phyloP scores from a whole-genome alignment of 2,329 filamentous ascomycete species.

The Xylaria sp. region DNA sequence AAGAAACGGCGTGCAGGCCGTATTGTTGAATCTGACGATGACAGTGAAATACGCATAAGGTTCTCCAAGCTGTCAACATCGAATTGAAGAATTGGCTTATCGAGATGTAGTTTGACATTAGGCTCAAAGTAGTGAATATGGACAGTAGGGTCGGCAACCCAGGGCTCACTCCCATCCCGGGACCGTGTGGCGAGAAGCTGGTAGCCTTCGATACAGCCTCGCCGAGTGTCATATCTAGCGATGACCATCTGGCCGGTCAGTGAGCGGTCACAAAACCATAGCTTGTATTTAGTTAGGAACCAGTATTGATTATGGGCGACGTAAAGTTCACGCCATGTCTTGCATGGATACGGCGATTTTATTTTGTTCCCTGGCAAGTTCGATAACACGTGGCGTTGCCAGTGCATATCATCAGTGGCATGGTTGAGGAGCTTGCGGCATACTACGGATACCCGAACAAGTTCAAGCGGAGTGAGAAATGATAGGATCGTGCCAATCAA shows the following conservation, averaged over 20 bases:
- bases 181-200: conserved; percentile 74
- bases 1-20: conserved; percentile 52
- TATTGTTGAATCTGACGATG: conserved; percentile 21
- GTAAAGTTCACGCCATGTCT: conserved; percentile 77
- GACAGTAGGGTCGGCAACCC: conserved; percentile 72
- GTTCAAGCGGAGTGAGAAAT: conserved; percentile 71
- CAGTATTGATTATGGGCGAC: conserved; percentile 80
- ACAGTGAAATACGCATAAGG: conserved; percentile 37
- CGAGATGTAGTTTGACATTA: conserved; percentile 74
- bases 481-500: conserved; percentile 77
- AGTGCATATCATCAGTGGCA: conserved; percentile 73
- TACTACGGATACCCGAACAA: conserved; percentile 67
- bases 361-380: conserved; percentile 70
- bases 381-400: conserved; percentile 74
- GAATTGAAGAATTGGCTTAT: conserved; percentile 75
- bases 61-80: conserved; percentile 46
- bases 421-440: conserved; percentile 70
- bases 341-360: conserved; percentile 65
- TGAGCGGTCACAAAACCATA: conserved; percentile 85
- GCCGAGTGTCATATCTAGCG: conserved; percentile 76
- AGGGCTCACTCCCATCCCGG: conserved; percentile 65
- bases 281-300: conserved; percentile 81
- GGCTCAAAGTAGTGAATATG: conserved; percentile 80
- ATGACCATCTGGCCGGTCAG: conserved; percentile 80
- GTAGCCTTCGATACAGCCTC: conserved; percentile 83